Percentiles rank a stretch among this genome's conserved stretches.
Conservation (phyloP, 192 early-diverging fungal species). For the Coemansia sp. region DNA sequence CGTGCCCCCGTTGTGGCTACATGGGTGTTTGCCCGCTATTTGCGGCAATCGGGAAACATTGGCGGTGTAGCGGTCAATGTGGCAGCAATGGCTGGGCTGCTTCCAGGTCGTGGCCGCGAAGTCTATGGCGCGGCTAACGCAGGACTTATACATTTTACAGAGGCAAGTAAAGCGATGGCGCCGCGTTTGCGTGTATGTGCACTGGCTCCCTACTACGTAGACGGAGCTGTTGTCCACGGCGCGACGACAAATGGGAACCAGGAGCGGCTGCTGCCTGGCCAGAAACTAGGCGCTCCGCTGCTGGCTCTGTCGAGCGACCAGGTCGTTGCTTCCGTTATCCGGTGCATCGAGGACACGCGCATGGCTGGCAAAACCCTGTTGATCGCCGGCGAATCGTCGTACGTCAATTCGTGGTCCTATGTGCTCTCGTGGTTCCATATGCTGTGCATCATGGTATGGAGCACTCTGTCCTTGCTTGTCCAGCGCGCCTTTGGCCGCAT, state of each 20-base stretch:
- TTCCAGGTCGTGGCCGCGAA: conserved; percentile 26
- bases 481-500: conserved; percentile 1
- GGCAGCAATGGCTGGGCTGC: conserved; percentile 29
- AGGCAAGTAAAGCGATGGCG: conserved; percentile 18
- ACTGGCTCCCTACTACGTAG: conserved; percentile 33
- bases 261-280: conserved; percentile 35
- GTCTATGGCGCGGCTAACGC: conserved; percentile 36
- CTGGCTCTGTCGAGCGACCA: conserved; percentile 36
- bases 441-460: conserved; percentile 33
- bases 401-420: conserved; percentile 21
- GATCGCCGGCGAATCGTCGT: conserved; percentile 38
- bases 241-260: conserved; percentile 4
- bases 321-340: conserved; percentile 33
- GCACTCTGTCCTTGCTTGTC: conserved; percentile 21
- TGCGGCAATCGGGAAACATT: conserved; percentile 12
- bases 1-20: conserved; percentile 31
- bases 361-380: conserved; percentile 34
- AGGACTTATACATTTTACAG: conserved; percentile 37
- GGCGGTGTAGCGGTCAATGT: conserved; percentile 34
- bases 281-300: conserved; percentile 25
- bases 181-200: conserved; percentile 27
- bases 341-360: conserved; percentile 38
- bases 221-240: not conserved
- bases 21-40: conserved; percentile 33
- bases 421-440: conserved; percentile 29